Evolutionary conservation across 163 green algal genomes (phyloP).

Genomic region (Prototheca wickerhamii): DNA sequence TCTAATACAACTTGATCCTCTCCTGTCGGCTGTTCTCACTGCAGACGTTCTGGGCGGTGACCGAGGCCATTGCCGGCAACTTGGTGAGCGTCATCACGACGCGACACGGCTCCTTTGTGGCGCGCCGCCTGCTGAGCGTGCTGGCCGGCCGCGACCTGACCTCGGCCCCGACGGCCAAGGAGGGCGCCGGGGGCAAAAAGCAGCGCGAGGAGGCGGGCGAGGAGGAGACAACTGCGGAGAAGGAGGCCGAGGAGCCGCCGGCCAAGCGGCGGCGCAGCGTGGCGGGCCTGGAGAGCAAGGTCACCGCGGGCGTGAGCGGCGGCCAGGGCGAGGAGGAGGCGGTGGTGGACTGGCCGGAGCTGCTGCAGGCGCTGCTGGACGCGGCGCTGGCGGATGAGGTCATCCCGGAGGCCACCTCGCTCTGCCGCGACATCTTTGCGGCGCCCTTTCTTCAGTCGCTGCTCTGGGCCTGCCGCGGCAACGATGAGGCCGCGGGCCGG

Average conservation of each 20-base stretch:
- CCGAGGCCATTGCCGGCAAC: slow-evolving; percentile 17
- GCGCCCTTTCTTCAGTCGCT: slow-evolving; percentile 59
- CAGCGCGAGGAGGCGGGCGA: not conserved
- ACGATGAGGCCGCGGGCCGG: slow-evolving; percentile 22
- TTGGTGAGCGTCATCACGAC: slow-evolving; percentile 55
- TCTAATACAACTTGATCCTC: too few species aligned
- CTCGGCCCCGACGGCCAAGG: slow-evolving; percentile 5
- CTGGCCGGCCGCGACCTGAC: slow-evolving; percentile 38
- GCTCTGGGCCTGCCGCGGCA: slow-evolving; percentile 27
- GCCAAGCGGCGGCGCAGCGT: slow-evolving; percentile 8
- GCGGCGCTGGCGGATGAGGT: slow-evolving; percentile 26
- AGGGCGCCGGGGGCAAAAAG: not conserved
- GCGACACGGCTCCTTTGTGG: slow-evolving; percentile 64
- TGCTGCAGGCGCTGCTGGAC: slow-evolving; percentile 10
- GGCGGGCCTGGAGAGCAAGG: not conserved
- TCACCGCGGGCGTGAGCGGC: not conserved
- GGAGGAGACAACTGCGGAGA: slow-evolving; percentile 7
- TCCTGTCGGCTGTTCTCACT: too few species aligned
- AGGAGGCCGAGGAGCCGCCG: slow-evolving; percentile 15
- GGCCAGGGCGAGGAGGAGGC: slow-evolving; percentile 4
- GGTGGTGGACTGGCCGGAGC: slow-evolving; percentile 11
- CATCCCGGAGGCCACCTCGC: slow-evolving; percentile 10
- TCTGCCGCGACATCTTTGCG: slow-evolving; percentile 40
- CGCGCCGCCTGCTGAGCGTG: slow-evolving; percentile 53
- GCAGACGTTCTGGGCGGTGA: slow-evolving; percentile 21